Evolutionary conservation across 148 eudicot genomes (phyloP), one percentile per base, ranked within the genome.

Genomic region (Rhododendron henanense): DNA sequence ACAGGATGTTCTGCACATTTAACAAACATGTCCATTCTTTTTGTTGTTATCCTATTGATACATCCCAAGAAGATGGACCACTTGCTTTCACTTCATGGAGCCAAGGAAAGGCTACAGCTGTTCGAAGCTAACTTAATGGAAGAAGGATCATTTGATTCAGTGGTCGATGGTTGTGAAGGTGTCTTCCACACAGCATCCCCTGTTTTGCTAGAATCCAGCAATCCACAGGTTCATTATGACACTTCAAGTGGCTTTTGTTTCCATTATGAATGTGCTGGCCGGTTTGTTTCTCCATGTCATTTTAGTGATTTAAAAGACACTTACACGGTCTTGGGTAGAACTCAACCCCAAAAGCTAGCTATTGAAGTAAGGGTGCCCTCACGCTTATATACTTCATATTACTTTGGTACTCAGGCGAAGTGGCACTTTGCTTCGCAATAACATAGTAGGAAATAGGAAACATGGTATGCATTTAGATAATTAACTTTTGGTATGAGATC

Each of bases 161-260:
- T 33, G 39, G 44, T 81, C 3, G 65, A 81, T 53, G 83, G 83
- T 51, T 81, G 83, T 28, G 83, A 81, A 48, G 67, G 83, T n/a
- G 83, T 81, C 61, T 81, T 83, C 57, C 85, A 69, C 31, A 83
- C 78, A 39, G 85, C 85, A 63, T 83, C 77, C 48, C 85, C 85
- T 37, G 16, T n/a, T 19, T 3, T 48, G 4, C 13, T 31, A 23
- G 0, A 6, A 81, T 0, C n/a, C 39, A n/a, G 41, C 33, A 18
- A 81, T 28, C 83, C 83, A 53, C 35, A 50, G 83, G 83, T 81
- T 71, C 37, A 28, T 71, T 15, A 37, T 37, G 47, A 75, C n/a
- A 75, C 79, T 75, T 75, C 47, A 75, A 18, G 39, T 75, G n/a
- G 44, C 10, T 37, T 75, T 75, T 75, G n/a, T 37, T 75, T 37